A percentile compares a stretch with the other conserved stretches of the same genome.
Evolutionary conservation across 2,329 filamentous ascomycete genomes (phyloP).

Genomic region (Pseudogymnoascus sp.): DNA sequence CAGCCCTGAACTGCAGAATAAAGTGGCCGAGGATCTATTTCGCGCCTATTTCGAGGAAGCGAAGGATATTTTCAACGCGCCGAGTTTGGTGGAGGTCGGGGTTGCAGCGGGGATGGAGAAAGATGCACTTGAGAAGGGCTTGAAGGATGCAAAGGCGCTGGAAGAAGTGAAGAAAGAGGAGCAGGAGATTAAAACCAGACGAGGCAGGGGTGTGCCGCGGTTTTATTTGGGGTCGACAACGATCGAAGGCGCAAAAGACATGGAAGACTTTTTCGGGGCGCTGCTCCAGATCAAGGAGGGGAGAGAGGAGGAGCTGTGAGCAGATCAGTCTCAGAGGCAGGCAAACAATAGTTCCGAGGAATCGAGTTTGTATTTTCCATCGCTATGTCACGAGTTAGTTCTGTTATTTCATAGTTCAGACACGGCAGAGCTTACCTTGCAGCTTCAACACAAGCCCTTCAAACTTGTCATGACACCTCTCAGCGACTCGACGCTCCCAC

Average conservation of each 20-base stretch:
- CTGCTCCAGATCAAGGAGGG: slow-evolving; percentile 22
- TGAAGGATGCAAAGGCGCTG: slow-evolving; percentile 46
- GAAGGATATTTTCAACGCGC: slow-evolving; percentile 52
- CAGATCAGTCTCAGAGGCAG: slow-evolving; percentile 68
- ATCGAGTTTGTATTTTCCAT: slow-evolving; percentile 50
- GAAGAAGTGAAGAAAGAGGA: slow-evolving; percentile 47
- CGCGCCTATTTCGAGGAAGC: slow-evolving; percentile 58
- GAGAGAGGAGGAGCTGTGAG: slow-evolving; percentile 36
- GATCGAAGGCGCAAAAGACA: background rate
- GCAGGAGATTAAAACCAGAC: slow-evolving; percentile 40
- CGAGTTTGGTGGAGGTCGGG: background rate
- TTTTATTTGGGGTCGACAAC: background rate
- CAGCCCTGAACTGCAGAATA: slow-evolving; percentile 38
- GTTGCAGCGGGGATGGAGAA: slow-evolving; percentile 37
- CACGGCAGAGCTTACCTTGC: background rate
- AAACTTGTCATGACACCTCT: background rate
- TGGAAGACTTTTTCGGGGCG: background rate
- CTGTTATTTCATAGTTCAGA: background rate
- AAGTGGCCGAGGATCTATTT: slow-evolving; percentile 58
- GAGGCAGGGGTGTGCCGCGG: background rate
- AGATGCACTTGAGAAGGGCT: slow-evolving; percentile 46
- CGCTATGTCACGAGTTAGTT: background rate
- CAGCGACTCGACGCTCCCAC: background rate
- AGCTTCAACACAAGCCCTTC: background rate
- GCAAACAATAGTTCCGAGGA: slow-evolving; percentile 62